A percentile compares a stretch with the other conserved stretches of the same genome.
Evolutionary conservation across 371 early-diverging fungal species (phyloP).

Genomic region (Circinella minor): DNA sequence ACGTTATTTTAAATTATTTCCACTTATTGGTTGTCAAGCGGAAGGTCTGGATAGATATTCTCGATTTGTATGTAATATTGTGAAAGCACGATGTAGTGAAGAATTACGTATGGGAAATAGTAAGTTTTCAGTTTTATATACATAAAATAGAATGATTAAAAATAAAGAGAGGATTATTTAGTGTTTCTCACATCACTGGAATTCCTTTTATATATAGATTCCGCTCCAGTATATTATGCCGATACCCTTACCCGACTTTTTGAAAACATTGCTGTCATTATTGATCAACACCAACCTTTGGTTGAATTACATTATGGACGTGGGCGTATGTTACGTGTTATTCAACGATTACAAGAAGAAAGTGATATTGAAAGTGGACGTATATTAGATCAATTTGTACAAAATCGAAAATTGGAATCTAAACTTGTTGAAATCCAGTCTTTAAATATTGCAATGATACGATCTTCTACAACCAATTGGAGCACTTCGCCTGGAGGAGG

Average conservation of each 20-base stretch:
- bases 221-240: constrained; percentile 59
- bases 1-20: constrained; percentile 88
- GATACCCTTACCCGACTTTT: constrained; percentile 82
- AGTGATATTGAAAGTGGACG: constrained; percentile 78
- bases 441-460: constrained; percentile 38
- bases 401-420: constrained; percentile 39
- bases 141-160: no score
- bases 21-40: constrained; percentile 78
- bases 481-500: constrained; percentile 26
- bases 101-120: constrained; percentile 52
- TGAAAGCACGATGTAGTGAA: constrained; percentile 73
- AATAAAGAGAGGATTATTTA: not conserved
- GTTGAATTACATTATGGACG: constrained; percentile 84
- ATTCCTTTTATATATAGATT: constrained; percentile 1
- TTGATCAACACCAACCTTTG: constrained; percentile 84
- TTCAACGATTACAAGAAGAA: constrained; percentile 87
- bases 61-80: constrained; percentile 79
- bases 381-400: constrained; percentile 76
- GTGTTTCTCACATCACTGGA: no score
- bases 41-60: constrained; percentile 89
- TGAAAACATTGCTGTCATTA: constrained; percentile 83
- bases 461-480: constrained; percentile 29
- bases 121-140: constrained; percentile 18
- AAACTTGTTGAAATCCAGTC: constrained; percentile 52
- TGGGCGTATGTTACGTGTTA: constrained; percentile 86